Evolutionary conservation across 768 basidiomycete species (phyloP), one percentile per base, ranked within the genome.

Genomic region (Lentinula edodes): DNA sequence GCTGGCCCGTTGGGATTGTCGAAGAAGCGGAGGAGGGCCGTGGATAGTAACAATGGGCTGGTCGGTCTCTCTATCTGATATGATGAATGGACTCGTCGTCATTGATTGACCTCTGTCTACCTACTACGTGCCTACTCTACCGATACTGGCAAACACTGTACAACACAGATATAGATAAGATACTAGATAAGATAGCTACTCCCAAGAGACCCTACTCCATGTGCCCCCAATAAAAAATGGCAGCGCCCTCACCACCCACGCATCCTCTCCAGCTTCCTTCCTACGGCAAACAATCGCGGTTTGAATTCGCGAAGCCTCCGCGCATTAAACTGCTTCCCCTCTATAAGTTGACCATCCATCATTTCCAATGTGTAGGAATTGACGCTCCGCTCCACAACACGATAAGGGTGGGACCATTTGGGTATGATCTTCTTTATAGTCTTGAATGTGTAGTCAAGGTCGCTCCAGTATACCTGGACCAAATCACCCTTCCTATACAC

Each of bases 391-490:
- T 58, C 36, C 15, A 28, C 18, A 10, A 75, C 61, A 0, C 64
- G 43, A 0, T 45, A 43, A 1, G 73, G 75, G 12, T 50, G 42
- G 6, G 74, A 75, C 75, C 75, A 77, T 35, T 63, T 69, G 2
- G 70, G 68, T 8, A 64, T 28, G 1, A 76, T 60, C 46, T 23
- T 23, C 23, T 23, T 23, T 23, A 23, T 23, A 23, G 23, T 23
- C 23, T 23, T 23, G 23, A 23, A 77, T 76, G 6, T 63, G n/a
- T 23, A 64, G 52, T 71, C 69, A 0, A 71, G 60, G 15, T 68
- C 61, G 10, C 59, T 70, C 32, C 66, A 39, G 23, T 71, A 69
- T 2, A 77, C 64, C 58, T 78, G 76, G 15, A 75, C 73, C 2
- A 77, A 66, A 9, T 73, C 61, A 0, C 72, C 70, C 6, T 41